Conservation (phyloP, 1,284 basidiomycete genomes). For the Afroboletus lepidellus region DNA sequence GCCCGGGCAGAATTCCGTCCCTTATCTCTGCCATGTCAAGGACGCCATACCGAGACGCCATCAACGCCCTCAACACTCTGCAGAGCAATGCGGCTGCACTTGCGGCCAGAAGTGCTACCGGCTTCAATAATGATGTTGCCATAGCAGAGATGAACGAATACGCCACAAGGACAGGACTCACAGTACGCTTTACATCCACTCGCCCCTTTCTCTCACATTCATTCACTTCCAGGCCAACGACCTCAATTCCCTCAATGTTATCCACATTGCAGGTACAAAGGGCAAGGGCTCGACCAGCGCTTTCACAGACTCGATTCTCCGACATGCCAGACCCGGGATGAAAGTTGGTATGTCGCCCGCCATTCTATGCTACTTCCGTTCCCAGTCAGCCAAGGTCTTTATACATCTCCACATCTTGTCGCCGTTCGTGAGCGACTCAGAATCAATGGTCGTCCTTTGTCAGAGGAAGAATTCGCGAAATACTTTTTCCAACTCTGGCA, state of each 20-base stretch:
- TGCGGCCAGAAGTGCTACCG: constrained; percentile 79
- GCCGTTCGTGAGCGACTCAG: constrained; percentile 97
- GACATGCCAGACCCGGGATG: constrained; percentile 52
- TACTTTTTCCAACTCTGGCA: too few species aligned
- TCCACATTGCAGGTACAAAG: constrained; percentile 98
- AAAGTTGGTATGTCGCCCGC: constrained; percentile 44
- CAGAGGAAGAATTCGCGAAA: too few species aligned
- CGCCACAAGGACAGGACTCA: constrained; percentile 83
- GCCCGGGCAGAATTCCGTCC: constrained; percentile 19
- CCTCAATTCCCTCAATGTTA: constrained; percentile 90
- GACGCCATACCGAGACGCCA: constrained; percentile 72
- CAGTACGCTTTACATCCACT: constrained; percentile 42
- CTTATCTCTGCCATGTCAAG: constrained; percentile 39
- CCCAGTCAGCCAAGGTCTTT: constrained; percentile 62
- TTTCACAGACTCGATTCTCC: constrained; percentile 79
- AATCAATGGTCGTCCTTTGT: constrained; percentile 87
- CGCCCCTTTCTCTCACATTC: constrained; percentile 10
- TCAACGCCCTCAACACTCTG: constrained; percentile 86
- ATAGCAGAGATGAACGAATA: too few species aligned
- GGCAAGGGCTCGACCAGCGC: constrained; percentile 98
- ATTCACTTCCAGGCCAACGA: constrained; percentile 41
- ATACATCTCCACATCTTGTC: constrained; percentile 96
- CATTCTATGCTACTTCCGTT: constrained; percentile 1
- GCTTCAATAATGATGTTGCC: constrained; percentile 70
- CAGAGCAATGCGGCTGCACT: constrained; percentile 94